Evolutionary conservation across 257 asterid species (phyloP).

Genomic region (Fraxinus anomala): DNA sequence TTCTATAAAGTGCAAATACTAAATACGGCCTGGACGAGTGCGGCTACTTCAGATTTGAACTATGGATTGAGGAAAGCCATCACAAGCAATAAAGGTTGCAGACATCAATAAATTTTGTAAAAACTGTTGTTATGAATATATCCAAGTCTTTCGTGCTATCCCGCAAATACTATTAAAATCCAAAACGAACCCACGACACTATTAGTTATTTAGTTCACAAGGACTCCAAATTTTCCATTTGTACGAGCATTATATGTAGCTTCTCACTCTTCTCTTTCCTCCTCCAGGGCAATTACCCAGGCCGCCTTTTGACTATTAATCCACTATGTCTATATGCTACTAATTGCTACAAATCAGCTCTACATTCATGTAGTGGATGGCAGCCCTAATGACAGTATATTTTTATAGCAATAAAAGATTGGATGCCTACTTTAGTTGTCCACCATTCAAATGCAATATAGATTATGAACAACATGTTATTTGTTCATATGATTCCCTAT

Average conservation of each 20-base stretch:
- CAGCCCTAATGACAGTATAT: background rate
- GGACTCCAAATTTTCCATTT: no score
- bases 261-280: background rate
- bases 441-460: background rate
- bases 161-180: background rate
- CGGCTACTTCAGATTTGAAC: background rate
- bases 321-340: background rate
- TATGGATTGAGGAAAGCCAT: background rate
- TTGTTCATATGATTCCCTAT: constrained; percentile 4
- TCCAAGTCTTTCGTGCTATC: background rate
- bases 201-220: background rate
- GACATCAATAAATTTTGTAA: background rate
- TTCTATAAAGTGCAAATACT: background rate
- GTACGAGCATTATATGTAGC: background rate
- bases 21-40: background rate
- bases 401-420: background rate
- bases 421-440: background rate
- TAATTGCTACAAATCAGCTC: background rate
- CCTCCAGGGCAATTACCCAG: background rate
- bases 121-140: no score
- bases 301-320: background rate
- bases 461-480: background rate
- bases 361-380: background rate
- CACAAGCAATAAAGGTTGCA: background rate
- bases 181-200: no score